A percentile compares a stretch with the other conserved stretches of the same genome.
Evolutionary conservation across 2,329 filamentous ascomycete species (phyloP).

Genomic region (Botrytis elliptica): DNA sequence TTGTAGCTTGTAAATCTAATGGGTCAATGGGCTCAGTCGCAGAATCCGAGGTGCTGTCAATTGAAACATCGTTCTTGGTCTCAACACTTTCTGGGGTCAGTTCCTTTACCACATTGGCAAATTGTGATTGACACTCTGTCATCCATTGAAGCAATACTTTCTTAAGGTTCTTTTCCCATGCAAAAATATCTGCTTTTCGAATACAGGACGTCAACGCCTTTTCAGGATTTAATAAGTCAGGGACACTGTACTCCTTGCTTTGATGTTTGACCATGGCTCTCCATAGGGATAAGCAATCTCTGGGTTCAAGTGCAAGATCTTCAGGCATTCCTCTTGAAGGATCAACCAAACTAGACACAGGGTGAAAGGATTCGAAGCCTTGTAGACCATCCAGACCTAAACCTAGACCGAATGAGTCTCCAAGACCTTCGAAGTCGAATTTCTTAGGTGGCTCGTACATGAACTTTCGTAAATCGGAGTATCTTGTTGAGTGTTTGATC

Average conservation of each 20-base stretch:
- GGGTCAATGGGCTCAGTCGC: conserved; percentile 30
- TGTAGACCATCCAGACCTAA: conserved; percentile 47
- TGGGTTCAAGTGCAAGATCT: conserved; percentile 67
- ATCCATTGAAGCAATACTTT: conserved; percentile 59
- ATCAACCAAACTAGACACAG: conserved; percentile 61
- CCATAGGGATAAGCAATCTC: conserved; percentile 69
- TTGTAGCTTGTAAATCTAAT: conserved; percentile 45
- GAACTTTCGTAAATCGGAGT: conserved; percentile 78
- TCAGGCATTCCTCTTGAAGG: conserved; percentile 61
- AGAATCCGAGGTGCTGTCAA: conserved; percentile 26
- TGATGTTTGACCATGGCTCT: conserved; percentile 59
- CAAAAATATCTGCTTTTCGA: conserved; percentile 62
- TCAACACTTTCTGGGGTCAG: conserved; percentile 39
- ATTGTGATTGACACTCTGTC: conserved; percentile 47
- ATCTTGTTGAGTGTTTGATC: conserved; percentile 66
- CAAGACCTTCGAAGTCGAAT: conserved; percentile 39
- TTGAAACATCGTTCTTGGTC: conserved; percentile 12
- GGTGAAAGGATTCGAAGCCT: conserved; percentile 53
- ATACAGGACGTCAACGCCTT: conserved; percentile 53
- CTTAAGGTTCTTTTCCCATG: conserved; percentile 65
- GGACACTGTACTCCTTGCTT: conserved; percentile 50
- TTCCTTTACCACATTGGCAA: conserved; percentile 47
- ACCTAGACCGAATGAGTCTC: conserved; percentile 40
- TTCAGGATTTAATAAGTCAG: conserved; percentile 49
- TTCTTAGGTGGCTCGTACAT: conserved; percentile 55